Percentiles rank a stretch among this genome's conserved stretches.
These are phyloP conservation scores for Salvia rosmarinus DNA, from an alignment of 257 asterid species.

Conservation along the genomic window DNA sequence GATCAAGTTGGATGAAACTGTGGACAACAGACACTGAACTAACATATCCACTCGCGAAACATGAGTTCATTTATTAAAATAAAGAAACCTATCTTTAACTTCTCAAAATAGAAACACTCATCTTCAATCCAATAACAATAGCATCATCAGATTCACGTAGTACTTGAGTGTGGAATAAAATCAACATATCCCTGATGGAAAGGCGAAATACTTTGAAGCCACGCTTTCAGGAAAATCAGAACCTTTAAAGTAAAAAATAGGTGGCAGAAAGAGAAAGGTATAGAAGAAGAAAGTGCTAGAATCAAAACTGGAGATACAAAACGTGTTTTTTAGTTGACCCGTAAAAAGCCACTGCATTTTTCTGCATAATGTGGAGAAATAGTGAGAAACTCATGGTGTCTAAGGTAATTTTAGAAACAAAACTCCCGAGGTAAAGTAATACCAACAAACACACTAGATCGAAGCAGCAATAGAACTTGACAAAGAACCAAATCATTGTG, in stretches of 20 bases:
- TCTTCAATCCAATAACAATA: constrained; percentile 10
- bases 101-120: constrained; percentile 11
- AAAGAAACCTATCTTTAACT: not conserved
- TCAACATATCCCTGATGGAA: not conserved
- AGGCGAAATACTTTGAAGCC: constrained; percentile 7
- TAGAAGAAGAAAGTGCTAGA: constrained; percentile 19
- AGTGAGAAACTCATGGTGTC: constrained; percentile 20
- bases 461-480: constrained; percentile 19
- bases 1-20: constrained; percentile 99
- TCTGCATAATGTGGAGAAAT: constrained; percentile 15
- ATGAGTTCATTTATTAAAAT: constrained; percentile 1
- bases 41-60: constrained; percentile 20
- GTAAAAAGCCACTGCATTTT: constrained; percentile 9
- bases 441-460: constrained; percentile 22
- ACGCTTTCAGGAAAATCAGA: constrained; percentile 6
- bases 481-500: constrained; percentile 1
- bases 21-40: constrained; percentile 31
- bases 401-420: constrained; percentile 15
- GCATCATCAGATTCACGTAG: constrained; percentile 1
- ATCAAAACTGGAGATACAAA: constrained; percentile 16
- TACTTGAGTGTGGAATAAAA: constrained; percentile 16
- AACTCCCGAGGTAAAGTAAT: constrained; percentile 17
- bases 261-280: constrained; percentile 21
- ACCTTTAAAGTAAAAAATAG: not conserved
- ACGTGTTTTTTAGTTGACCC: constrained; percentile 19